Evolutionary conservation across 306 rosid species (phyloP), one percentile per base, ranked within the genome.

Genomic region (Corylus americana): DNA sequence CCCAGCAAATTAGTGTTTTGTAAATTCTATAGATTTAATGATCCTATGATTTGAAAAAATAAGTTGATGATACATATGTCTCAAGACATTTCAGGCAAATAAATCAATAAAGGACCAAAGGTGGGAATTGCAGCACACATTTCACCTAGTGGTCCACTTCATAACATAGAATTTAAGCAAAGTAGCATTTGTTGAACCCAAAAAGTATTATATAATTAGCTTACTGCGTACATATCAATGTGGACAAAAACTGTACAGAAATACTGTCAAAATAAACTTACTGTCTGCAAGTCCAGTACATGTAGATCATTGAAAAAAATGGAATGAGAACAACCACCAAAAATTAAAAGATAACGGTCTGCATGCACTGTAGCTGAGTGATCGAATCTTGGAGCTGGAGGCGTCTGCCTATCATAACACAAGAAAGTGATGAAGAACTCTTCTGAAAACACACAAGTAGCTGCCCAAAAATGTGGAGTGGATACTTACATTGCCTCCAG

Each of bases 271-370:
- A 63, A 83, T 61, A 47, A 20, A 78, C 98, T 89, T 81, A 96
- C 99, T 16, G 96, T 85, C 81, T 87, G 91, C 86, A 93, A 78
- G 88, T 96, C 99, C 80, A 96, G 89, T 47, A 96, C 84, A 81
- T 91, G 97, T 77, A 93, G 91, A 88, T 96, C 96, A 64, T 85
- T 90, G 91, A 90, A 96, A 88, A 96, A 93, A 81, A 78, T 83
- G 72, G 97, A 86, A 86, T 93, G 97, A 78, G 98, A 96, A 78
- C 99, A 96, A 79, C 99, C 98, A 29, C 99, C 99, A 77, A 93
- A 96, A 79, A 96, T 77, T 69, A 91, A 83, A 85, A 96, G 96
- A 87, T 96, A 96, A 39, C 81, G 92, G 10, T 89, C 92, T 22
- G 88, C 90, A 29, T 90, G 93, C 80, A 93, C 75, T 66, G 97